phyloP scores from a whole-genome alignment of 2,329 filamentous ascomycete species.

The Penicillium sp. region DNA sequence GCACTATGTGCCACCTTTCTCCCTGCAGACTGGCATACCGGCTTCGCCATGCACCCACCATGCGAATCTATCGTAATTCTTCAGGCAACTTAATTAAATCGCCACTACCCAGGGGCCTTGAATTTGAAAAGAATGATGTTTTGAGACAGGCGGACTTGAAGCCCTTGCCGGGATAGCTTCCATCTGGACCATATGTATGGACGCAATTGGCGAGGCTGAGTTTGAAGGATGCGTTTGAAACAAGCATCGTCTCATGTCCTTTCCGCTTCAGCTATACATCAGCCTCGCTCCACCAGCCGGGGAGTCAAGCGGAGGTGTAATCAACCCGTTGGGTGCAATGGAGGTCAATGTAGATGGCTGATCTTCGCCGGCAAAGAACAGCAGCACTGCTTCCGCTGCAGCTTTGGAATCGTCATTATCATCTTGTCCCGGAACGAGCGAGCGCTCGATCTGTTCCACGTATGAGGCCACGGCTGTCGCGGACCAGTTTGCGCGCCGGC shows the following conservation, averaged over 20 bases:
- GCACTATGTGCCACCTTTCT: neutral
- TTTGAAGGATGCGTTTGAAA: neutral
- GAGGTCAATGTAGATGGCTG: neutral
- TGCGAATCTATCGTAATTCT: neutral
- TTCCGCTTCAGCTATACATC: neutral
- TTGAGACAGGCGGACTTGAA: neutral
- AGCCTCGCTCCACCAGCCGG: neutral
- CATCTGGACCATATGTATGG: neutral
- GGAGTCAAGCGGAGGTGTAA: constrained; percentile 21
- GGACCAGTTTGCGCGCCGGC: constrained; percentile 21
- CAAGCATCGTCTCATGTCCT: neutral
- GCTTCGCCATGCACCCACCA: neutral
- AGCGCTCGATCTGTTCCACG: constrained; percentile 20
- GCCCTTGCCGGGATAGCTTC: neutral
- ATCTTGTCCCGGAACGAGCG: constrained; percentile 12
- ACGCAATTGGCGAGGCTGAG: neutral
- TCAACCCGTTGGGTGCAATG: constrained; percentile 15
- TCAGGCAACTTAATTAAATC: neutral
- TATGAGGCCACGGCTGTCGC: constrained; percentile 10
- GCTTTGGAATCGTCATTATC: constrained; percentile 31
- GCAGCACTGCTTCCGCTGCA: constrained; percentile 32
- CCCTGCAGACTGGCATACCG: neutral
- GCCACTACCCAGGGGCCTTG: neutral
- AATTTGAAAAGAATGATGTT: neutral
- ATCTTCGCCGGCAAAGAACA: constrained; percentile 28